These are phyloP conservation scores for Apiotrichum mycotoxinovorans DNA, from an alignment of 1,284 basidiomycete species.

Conservation along the genomic window DNA sequence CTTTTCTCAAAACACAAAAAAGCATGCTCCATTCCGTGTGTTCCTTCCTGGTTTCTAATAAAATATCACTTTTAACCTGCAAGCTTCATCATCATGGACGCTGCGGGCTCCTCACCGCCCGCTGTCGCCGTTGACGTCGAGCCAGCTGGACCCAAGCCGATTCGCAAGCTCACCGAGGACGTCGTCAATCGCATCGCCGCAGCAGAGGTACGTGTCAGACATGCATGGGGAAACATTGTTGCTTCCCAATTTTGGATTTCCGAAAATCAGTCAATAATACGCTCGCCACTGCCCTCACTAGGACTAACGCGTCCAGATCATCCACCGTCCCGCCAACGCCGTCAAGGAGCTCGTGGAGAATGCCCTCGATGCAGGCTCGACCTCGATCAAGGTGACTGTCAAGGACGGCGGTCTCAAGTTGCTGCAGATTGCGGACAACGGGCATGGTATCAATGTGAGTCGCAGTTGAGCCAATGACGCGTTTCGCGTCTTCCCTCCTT, in stretches of 20 bases:
- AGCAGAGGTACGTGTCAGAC: conserved; percentile 53
- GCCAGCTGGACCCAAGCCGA: conserved; percentile 28
- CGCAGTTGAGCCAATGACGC: background rate
- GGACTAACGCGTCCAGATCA: conserved; percentile 63
- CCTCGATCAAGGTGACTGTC: conserved; percentile 77
- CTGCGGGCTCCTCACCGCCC: background rate
- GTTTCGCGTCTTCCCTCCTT: background rate
- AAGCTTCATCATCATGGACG: no score
- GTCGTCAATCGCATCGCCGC: conserved; percentile 63
- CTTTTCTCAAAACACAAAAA: no score
- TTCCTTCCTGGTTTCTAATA: no score
- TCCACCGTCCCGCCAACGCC: conserved; percentile 91
- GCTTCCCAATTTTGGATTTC: background rate
- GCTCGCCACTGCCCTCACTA: no score
- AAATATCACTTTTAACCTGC: no score
- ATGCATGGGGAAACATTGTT: background rate
- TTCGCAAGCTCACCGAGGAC: conserved; percentile 52
- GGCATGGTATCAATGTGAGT: conserved; percentile 81
- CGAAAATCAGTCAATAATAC: no score
- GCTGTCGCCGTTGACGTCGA: background rate
- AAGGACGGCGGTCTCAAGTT: conserved; percentile 96
- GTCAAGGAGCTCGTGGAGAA: conserved; percentile 97
- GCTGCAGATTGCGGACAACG: conserved; percentile 95
- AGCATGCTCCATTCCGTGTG: no score
- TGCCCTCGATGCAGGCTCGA: conserved; percentile 85